Percentiles rank a stretch among this genome's conserved stretches.
phyloP scores from a whole-genome alignment of 23 red algal genomes.

The Cyanidium caldarium region DNA sequence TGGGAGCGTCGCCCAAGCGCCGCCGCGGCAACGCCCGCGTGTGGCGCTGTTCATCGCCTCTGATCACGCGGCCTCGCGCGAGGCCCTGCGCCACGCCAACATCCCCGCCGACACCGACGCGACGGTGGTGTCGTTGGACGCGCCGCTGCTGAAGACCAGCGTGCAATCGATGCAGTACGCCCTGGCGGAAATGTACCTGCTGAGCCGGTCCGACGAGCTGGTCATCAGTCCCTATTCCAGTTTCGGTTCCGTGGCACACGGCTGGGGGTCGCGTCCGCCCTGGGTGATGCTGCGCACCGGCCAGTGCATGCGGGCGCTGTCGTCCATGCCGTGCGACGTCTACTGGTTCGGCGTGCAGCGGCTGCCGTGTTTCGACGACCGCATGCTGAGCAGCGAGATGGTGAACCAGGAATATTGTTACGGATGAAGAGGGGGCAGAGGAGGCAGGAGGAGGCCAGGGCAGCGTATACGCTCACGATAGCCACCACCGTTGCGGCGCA shows the following conservation, averaged over 20 bases:
- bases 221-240: slow-evolving; percentile 25
- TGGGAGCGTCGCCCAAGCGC: not conserved
- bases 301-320: slow-evolving; percentile 1
- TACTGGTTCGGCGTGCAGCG: slow-evolving; percentile 31
- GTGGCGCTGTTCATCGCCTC: slow-evolving; percentile 5
- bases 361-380: slow-evolving; percentile 7
- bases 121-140: not conserved
- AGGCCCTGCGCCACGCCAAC: not conserved
- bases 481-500: no score
- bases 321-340: slow-evolving; percentile 13
- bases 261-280: not conserved
- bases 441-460: no score
- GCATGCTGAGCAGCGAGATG: slow-evolving; percentile 16
- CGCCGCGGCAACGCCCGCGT: not conserved
- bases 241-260: slow-evolving; percentile 12
- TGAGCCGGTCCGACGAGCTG: slow-evolving; percentile 12
- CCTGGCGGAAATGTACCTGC: slow-evolving; percentile 18
- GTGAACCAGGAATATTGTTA: slow-evolving; percentile 17
- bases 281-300: slow-evolving; percentile 2
- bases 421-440: no score
- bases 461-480: no score
- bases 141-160: slow-evolving; percentile 7
- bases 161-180: slow-evolving; percentile 8
- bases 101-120: not conserved
- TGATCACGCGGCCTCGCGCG: not conserved